phyloP scores from a whole-genome alignment of 2,329 filamentous ascomycete species.

The Colletotrichum noveboracense region DNA sequence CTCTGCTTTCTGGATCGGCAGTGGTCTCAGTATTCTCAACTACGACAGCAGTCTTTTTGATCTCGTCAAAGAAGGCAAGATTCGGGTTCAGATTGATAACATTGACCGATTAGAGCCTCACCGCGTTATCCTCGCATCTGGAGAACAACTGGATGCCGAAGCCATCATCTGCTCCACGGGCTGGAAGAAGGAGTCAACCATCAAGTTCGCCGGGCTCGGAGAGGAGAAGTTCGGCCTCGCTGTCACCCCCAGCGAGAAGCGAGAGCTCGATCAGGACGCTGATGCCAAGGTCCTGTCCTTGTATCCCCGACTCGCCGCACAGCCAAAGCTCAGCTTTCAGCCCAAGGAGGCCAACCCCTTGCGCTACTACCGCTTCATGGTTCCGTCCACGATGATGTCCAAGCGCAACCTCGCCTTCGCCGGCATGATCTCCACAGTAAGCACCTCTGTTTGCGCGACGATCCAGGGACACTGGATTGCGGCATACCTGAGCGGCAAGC shows the following conservation, averaged over 20 bases:
- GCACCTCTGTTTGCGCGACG: conserved; percentile 37
- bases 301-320: conserved; percentile 10
- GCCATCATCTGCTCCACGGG: conserved; percentile 57
- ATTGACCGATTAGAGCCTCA: conserved; percentile 43
- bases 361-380: conserved; percentile 32
- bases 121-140: conserved; percentile 46
- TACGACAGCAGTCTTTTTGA: conserved; percentile 56
- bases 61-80: conserved; percentile 50
- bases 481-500: conserved; percentile 59
- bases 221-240: not conserved
- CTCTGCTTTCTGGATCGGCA: conserved; percentile 52
- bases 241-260: not conserved
- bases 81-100: conserved; percentile 53
- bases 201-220: conserved; percentile 42
- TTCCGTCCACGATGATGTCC: conserved; percentile 23
- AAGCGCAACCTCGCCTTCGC: conserved; percentile 35
- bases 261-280: not conserved
- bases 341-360: conserved; percentile 22
- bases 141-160: conserved; percentile 44
- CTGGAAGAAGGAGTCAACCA: conserved; percentile 50
- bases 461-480: conserved; percentile 58
- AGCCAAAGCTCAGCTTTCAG: conserved; percentile 25
- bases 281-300: not conserved
- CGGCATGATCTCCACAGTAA: conserved; percentile 36
- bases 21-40: conserved; percentile 58